A percentile compares a stretch with the other conserved stretches of the same genome.
Evolutionary conservation across 2,329 filamentous ascomycete genomes (phyloP).

Genomic region (Botrytis medusae): DNA sequence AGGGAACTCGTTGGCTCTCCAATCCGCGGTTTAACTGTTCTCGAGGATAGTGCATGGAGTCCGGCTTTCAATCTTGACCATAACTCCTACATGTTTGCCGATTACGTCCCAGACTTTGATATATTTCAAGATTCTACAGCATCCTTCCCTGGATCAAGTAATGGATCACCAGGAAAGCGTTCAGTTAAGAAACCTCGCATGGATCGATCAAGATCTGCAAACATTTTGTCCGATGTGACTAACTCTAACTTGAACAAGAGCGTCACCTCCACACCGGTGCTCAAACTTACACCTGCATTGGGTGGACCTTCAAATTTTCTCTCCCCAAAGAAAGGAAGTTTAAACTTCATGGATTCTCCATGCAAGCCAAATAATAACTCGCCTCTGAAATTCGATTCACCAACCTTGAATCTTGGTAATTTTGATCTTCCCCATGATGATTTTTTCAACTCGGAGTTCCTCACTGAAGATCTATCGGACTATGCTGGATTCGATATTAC

Average conservation of each 20-base stretch:
- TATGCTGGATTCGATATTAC: constrained; percentile 67
- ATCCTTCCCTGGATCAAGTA: constrained; percentile 48
- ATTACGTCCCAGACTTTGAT: constrained; percentile 57
- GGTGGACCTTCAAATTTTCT: constrained; percentile 44
- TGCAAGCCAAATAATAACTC: constrained; percentile 47
- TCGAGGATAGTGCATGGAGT: constrained; percentile 60
- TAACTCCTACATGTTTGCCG: constrained; percentile 50
- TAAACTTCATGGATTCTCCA: constrained; percentile 48
- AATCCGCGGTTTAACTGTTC: constrained; percentile 53
- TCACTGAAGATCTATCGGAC: constrained; percentile 59
- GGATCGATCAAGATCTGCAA: constrained; percentile 63
- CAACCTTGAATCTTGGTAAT: constrained; percentile 27
- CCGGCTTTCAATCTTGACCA: constrained; percentile 65
- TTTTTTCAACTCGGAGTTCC: constrained; percentile 54
- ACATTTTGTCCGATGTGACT: constrained; percentile 58
- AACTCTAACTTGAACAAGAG: constrained; percentile 50
- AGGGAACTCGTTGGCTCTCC: constrained; percentile 80
- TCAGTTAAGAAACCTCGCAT: constrained; percentile 58
- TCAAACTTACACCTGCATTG: constrained; percentile 47
- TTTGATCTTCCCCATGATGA: constrained; percentile 47
- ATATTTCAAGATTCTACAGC: constrained; percentile 52
- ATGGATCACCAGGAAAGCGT: constrained; percentile 67
- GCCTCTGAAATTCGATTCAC: constrained; percentile 33
- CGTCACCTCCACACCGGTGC: constrained; percentile 50
- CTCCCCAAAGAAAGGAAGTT: constrained; percentile 58